Base-by-base conservation (phyloP, 192 early-diverging fungal species). In the Coemansia sp. region DNA sequence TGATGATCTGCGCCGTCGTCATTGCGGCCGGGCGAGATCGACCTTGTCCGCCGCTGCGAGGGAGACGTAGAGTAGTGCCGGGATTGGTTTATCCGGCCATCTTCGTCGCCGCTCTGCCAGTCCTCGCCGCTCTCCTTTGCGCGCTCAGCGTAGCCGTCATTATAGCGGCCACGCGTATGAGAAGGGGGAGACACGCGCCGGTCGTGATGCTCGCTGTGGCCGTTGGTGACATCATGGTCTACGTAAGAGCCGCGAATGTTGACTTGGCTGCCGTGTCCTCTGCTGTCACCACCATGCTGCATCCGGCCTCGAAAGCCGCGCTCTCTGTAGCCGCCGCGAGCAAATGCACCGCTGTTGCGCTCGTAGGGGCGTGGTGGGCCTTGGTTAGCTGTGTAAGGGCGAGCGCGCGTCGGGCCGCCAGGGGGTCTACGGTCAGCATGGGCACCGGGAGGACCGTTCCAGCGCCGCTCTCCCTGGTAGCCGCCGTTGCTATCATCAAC, bases 251-350 rank as follows among this genome's bases (percentile, higher is more conserved):
- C 51, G 29, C 51, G 51, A 31, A 54, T 54, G 51, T 54, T 54
- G 29, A 54, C 22, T 5, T 54, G 51, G 6, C 5, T 8, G 2
- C 27, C 27, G 27, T 54, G 27, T 15, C 17, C 29, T 6, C 51
- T 54, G 12, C 27, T 27, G 15, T 54, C 51, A 15, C 51, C 51
- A 4, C 51, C 51, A 7, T 35, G 32, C 51, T 54, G 51, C 15
- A 17, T 17, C 27, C 51, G 12, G 51, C 51, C 51, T 32, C 51
- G 27, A 32, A 29, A 54, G 15, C 29, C 27, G 15, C 51, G 51
- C 51, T 54, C 51, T 17, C 51, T 54, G 15, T 31, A 54, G 14
- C 51, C 51, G 27, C 51, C 51, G 29, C 51, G 51, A n/a, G 51
- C 51, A 54, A 14, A 11, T 1, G 51, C 15, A 12, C 51, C 51